Evolutionary conservation across 2,329 filamentous ascomycete species (phyloP).

Genomic region (Cyanodermella asteris): DNA sequence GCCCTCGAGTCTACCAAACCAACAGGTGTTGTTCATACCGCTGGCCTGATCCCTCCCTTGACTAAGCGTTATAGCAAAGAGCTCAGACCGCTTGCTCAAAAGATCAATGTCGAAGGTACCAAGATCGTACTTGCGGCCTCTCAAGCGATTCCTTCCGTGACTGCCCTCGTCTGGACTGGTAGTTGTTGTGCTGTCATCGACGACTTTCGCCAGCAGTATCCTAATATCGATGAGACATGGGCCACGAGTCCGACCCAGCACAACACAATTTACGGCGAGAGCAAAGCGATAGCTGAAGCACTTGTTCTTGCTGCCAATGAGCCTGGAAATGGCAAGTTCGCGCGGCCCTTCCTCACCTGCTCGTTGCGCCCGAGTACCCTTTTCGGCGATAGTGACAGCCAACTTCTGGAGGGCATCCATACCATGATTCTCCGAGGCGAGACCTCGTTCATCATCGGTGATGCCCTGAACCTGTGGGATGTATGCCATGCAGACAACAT

Average conservation of each 20-base stretch:
- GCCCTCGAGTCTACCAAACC: constrained; percentile 3
- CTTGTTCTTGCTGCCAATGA: constrained; percentile 18
- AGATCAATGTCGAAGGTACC: constrained; percentile 9
- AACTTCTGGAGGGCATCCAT: constrained; percentile 20
- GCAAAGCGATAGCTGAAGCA: constrained; percentile 20
- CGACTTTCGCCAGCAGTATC: constrained; percentile 6
- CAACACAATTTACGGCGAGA: constrained; percentile 23
- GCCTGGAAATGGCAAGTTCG: constrained; percentile 12
- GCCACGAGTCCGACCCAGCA: constrained; percentile 12
- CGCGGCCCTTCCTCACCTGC: no score
- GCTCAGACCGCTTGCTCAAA: constrained; percentile 3
- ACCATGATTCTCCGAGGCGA: constrained; percentile 21
- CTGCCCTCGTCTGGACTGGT: constrained; percentile 9
- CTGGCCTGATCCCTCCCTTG: constrained; percentile 7
- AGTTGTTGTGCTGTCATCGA: constrained; percentile 8
- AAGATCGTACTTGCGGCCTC: constrained; percentile 8
- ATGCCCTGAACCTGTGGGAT: constrained; percentile 22
- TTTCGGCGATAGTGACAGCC: constrained; percentile 21
- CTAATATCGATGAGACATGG: constrained; percentile 8
- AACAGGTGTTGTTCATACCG: constrained; percentile 6
- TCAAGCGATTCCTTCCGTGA: constrained; percentile 3
- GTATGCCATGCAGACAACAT: constrained; percentile 21
- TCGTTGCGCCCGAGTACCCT: constrained; percentile 21
- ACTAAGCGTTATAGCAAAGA: constrained; percentile 5
- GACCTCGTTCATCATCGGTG: constrained; percentile 20